Evolutionary conservation across 352 stramenopile species (phyloP).

Genomic region (Thalassiosira pacifica): DNA sequence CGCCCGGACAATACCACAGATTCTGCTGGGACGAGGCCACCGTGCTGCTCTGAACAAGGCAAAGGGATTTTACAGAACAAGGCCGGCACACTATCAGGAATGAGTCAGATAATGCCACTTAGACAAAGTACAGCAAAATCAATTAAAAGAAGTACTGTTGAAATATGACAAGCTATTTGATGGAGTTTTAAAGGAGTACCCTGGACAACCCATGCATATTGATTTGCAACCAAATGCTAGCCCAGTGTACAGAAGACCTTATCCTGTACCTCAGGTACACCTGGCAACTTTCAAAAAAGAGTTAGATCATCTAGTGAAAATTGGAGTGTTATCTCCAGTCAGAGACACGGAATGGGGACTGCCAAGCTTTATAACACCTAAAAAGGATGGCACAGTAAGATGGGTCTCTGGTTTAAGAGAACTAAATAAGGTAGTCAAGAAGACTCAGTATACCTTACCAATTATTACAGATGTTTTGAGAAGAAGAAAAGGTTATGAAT

Average conservation of each 20-base stretch:
- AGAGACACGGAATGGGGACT: slow-evolving; percentile 25
- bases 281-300: slow-evolving; percentile 35
- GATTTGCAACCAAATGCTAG: slow-evolving; percentile 15
- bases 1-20: too few relatives aligned
- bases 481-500: slow-evolving; percentile 33
- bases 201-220: slow-evolving; percentile 32
- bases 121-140: too few relatives aligned
- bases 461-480: slow-evolving; percentile 64
- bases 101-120: too few relatives aligned
- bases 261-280: slow-evolving; percentile 28
- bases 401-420: slow-evolving; percentile 51
- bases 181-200: slow-evolving; percentile 40
- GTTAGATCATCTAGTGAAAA: slow-evolving; percentile 13
- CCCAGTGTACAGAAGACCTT: slow-evolving; percentile 16
- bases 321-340: slow-evolving; percentile 28
- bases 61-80: too few relatives aligned
- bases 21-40: too few relatives aligned
- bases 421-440: too few relatives aligned
- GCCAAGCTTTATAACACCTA: slow-evolving; percentile 57
- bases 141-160: slow-evolving; percentile 18
- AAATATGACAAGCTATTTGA: slow-evolving; percentile 41
- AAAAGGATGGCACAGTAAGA: slow-evolving; percentile 57
- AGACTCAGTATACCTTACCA: slow-evolving; percentile 52
- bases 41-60: too few relatives aligned
- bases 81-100: too few relatives aligned